Evolutionary conservation across 176 grass and related monocot species (phyloP), one percentile per base, ranked within the genome.

Genomic region (Otatea glauca): DNA sequence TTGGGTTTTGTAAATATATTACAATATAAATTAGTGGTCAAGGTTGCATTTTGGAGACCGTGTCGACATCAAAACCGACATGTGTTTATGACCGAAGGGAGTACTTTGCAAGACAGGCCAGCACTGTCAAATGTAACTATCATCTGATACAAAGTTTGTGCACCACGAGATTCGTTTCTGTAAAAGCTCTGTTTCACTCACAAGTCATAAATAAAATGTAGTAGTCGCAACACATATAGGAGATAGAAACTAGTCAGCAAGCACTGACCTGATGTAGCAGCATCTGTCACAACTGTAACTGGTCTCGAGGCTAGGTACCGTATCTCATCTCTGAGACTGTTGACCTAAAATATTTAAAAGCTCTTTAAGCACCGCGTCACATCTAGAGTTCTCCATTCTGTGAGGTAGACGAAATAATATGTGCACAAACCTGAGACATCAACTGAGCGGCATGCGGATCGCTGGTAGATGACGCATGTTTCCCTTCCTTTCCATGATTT

Each of bases 291-390:
- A 73, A 92, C 70, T 9, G 84, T 92, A 80, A 61, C 64, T 14
- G 76, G 51, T 78, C 39, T 85, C 7, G 49, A 25, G 74, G 35
- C 13, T 32, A 94, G 64, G n/a, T 2, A 51, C 9, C 78, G 10
- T 10, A 94, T 9, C 24, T 94, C 84, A 59, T 91, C 63, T 65
- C 92, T 83, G 25, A 94, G 74, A 84, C 4, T 2, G 74, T 70
- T 65, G 66, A 94, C 66, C 92, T 93, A 82, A 88, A 89, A 87
- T 4, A 44, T 25, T 29, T 11, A 50, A 15, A 39, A 41, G 51
- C 34, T 7, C 42, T 43, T 32, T 66, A 34, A 72, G 47, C 17
- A 48, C 1, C 42, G 7, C 6, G 5, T 5, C 6, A 51, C 34
- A 54, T 41, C 45, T 32, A 29, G 21, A 39, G 43, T 47, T 35